Percentiles rank a stretch among this genome's conserved stretches.
Evolutionary conservation across 2,329 filamentous ascomycete species (phyloP).

Genomic region (Xylaria arbuscula): DNA sequence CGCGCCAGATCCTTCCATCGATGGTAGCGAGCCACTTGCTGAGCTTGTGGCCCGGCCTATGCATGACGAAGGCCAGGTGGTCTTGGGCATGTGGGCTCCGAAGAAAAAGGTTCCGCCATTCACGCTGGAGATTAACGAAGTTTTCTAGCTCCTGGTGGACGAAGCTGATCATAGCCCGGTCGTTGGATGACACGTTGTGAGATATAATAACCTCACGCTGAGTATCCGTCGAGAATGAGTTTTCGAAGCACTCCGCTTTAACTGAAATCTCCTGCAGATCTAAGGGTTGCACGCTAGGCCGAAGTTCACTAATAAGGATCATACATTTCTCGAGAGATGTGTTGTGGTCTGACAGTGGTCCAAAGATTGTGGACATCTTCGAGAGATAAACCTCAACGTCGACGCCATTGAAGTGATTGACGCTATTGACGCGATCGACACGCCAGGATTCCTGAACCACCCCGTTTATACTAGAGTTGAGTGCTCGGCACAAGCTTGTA

Average conservation of each 20-base stretch:
- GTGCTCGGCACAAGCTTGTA: not conserved
- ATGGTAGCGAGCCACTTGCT: slow-evolving; percentile 10
- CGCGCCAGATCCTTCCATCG: slow-evolving; percentile 13
- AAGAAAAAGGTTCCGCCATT: not conserved
- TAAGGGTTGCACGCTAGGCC: not conserved
- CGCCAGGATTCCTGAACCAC: not conserved
- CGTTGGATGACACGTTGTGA: not conserved
- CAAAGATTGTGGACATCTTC: not conserved
- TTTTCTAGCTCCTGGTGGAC: slow-evolving; percentile 13
- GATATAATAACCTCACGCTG: not conserved
- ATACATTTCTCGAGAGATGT: not conserved
- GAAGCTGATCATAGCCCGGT: slow-evolving; percentile 4
- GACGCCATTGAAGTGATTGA: not conserved
- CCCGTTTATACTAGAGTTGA: not conserved
- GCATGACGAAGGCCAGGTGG: not conserved
- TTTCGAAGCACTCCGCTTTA: not conserved
- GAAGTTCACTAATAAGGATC: not conserved
- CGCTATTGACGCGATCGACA: not conserved
- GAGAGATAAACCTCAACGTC: not conserved
- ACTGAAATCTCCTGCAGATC: slow-evolving; percentile 1
- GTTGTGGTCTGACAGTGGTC: not conserved
- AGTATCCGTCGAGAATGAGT: not conserved
- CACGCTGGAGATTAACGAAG: not conserved
- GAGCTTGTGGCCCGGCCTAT: not conserved
- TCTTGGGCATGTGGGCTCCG: not conserved